A percentile compares a stretch with the other conserved stretches of the same genome.
phyloP scores from a whole-genome alignment of 2,329 filamentous ascomycete species.

The Neonectria sp. region DNA sequence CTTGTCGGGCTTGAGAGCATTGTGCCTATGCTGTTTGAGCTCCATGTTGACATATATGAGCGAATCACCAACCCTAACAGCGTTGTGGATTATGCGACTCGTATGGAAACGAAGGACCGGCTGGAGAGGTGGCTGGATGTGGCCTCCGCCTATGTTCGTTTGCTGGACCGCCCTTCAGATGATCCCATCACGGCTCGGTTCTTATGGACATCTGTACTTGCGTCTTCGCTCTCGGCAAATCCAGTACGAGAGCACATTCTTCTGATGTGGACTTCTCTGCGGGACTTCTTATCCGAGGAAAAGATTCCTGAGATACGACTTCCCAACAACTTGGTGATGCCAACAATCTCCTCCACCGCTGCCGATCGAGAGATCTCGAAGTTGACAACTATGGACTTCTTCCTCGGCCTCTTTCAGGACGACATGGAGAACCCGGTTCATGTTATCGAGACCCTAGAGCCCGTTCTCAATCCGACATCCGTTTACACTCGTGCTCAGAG shows the following conservation, averaged over 20 bases:
- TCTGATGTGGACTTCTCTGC: slow-evolving; percentile 71
- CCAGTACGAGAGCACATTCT: slow-evolving; percentile 70
- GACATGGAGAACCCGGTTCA: slow-evolving; percentile 85
- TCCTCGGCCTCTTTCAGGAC: slow-evolving; percentile 88
- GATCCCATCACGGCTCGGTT: slow-evolving; percentile 66
- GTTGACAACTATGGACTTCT: slow-evolving; percentile 96
- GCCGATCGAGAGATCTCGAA: slow-evolving; percentile 93
- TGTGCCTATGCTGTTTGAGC: slow-evolving; percentile 73
- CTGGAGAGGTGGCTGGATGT: slow-evolving; percentile 68
- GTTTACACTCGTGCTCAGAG: slow-evolving; percentile 58
- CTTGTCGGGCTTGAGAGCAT: slow-evolving; percentile 59
- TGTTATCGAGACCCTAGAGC: slow-evolving; percentile 93
- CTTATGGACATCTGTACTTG: slow-evolving; percentile 70
- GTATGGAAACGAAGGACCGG: slow-evolving; percentile 64
- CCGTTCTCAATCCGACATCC: slow-evolving; percentile 83
- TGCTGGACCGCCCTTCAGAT: slow-evolving; percentile 51
- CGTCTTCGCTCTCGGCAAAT: slow-evolving; percentile 67
- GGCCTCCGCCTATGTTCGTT: slow-evolving; percentile 62
- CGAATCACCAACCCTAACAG: slow-evolving; percentile 71
- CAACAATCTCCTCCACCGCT: slow-evolving; percentile 85
- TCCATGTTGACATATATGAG: slow-evolving; percentile 74
- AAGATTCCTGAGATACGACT: slow-evolving; percentile 68
- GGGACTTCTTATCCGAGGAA: slow-evolving; percentile 64
- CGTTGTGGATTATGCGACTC: slow-evolving; percentile 64
- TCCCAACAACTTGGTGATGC: slow-evolving; percentile 90